Base-by-base conservation (phyloP, 208 protist species). In the Leishmania amazonensis region DNA sequence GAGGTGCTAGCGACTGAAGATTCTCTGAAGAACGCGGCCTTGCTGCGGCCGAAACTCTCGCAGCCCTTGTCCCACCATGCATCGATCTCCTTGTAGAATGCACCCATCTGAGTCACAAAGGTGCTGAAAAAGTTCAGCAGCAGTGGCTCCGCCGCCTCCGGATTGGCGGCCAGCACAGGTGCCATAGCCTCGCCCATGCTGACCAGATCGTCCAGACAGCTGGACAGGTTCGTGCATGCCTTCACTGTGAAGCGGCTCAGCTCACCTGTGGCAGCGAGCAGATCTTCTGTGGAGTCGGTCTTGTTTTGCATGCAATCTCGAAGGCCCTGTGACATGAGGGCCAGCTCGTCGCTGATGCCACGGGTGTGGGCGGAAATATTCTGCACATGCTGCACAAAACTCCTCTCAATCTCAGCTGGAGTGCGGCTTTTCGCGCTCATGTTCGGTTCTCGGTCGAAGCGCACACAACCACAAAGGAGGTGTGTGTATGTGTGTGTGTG, bases 41-140 rank as follows among this genome's bases (percentile, higher is more conserved):
- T 89, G 0, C 87, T 84, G 0, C 76, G 84, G 40, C 87, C 77
- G 40, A 94, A 87, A 45, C 78, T 71, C 58, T 86, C 70, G 45
- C 49, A 82, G 24, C 79, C 79, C n/a, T 72, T 65, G 42, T 54
- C 68, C 58, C 88, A 86, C 0, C 75, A 79, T 47, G 67, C 80
- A 70, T 72, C 62, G 47, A 90, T 83, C 64, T 93, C 90, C 19
- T 58, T 45, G 75, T 85, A 93, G 73, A 88, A 93, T 49, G 53
- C 74, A 54, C 80, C 78, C 72, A 93, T 83, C 83, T 93, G 90
- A 7, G 88, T 87, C 3, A 91, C 54, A 72, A 95, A 90, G 42
- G 86, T 89, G 76, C 83, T 88, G 79, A 90, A 95, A 64, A 97
- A 85, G 80, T 94, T 97, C 15, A 91, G 68, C 81, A 93, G 83